Evolutionary conservation across 352 stramenopile genomes (phyloP).

Genomic region (Globisporangium heterothallicum): DNA sequence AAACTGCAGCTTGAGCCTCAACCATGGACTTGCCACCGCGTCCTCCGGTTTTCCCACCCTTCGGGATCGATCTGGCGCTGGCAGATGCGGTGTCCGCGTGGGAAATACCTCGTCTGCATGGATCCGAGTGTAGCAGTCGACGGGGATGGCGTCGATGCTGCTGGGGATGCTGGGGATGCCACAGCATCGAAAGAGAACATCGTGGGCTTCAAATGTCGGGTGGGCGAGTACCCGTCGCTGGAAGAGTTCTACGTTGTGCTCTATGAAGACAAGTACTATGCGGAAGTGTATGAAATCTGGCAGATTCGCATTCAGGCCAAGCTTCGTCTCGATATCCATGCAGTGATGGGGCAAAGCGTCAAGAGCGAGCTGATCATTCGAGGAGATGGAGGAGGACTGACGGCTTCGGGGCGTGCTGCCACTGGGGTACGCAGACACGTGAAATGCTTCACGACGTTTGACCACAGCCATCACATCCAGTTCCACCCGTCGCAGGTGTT

Average conservation of each 20-base stretch:
- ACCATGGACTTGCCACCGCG: conserved; percentile 82
- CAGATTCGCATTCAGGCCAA: conserved; percentile 72
- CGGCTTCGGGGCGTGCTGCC: neutral
- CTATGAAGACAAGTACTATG: conserved; percentile 86
- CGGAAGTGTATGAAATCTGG: conserved; percentile 77
- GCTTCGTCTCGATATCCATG: conserved; percentile 83
- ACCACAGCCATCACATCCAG: conserved; percentile 32
- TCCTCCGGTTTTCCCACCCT: conserved; percentile 63
- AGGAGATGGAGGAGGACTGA: conserved; percentile 41
- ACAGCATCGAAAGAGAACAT: conserved; percentile 13
- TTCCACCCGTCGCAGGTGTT: conserved; percentile 85
- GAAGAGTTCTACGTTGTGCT: conserved; percentile 89
- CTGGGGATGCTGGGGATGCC: conserved; percentile 14
- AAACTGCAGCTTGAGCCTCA: conserved; percentile 75
- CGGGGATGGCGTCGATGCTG: neutral
- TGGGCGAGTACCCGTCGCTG: conserved; percentile 76
- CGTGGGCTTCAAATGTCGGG: conserved; percentile 79
- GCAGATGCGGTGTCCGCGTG: conserved; percentile 33
- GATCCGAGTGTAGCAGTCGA: conserved; percentile 66
- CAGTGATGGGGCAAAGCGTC: conserved; percentile 77
- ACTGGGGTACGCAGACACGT: conserved; percentile 17
- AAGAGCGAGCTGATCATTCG: conserved; percentile 88
- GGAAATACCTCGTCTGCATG: conserved; percentile 65
- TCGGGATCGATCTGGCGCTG: conserved; percentile 56
- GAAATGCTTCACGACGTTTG: conserved; percentile 46